Conservation (phyloP, 768 basidiomycete genomes). For the Termitomyces bulborhizus region DNA sequence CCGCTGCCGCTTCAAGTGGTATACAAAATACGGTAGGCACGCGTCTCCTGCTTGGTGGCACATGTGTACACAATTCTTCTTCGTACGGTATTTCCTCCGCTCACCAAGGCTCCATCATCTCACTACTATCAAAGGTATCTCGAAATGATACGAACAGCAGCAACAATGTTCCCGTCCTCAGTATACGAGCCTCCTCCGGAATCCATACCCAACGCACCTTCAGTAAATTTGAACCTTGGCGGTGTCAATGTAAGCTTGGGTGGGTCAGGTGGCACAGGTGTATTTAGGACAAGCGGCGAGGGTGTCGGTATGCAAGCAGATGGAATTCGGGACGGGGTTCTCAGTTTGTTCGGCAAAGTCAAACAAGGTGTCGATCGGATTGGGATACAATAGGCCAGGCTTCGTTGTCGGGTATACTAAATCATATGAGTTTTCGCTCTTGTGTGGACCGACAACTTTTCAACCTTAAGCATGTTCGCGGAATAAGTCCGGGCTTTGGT, state of each 20-base stretch:
- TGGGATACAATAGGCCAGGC: constrained; percentile 30
- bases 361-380: constrained; percentile 77
- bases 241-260: constrained; percentile 92
- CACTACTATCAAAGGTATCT: constrained; percentile 53
- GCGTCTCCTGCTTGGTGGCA: constrained; percentile 85
- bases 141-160: constrained; percentile 80
- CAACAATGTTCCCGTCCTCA: constrained; percentile 50
- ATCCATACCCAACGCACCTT: constrained; percentile 63
- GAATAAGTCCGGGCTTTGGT: constrained; percentile 20
- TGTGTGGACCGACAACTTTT: neutral
- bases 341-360: constrained; percentile 83
- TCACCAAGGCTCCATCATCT: constrained; percentile 6
- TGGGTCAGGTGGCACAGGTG: constrained; percentile 75
- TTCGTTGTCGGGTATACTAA: neutral
- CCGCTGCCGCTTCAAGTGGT: constrained; percentile 39
- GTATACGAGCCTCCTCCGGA: constrained; percentile 77
- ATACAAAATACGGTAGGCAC: constrained; percentile 53
- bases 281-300: constrained; percentile 79
- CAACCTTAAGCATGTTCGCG: neutral
- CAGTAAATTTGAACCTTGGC: constrained; percentile 88
- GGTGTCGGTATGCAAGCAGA: constrained; percentile 74
- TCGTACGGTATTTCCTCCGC: constrained; percentile 45
- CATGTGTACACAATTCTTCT: constrained; percentile 91
- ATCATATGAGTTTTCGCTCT: neutral
- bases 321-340: constrained; percentile 84